Evolutionary conservation across 192 early-diverging fungal genomes (phyloP).

Genomic region (Anaeromyces robustus): DNA sequence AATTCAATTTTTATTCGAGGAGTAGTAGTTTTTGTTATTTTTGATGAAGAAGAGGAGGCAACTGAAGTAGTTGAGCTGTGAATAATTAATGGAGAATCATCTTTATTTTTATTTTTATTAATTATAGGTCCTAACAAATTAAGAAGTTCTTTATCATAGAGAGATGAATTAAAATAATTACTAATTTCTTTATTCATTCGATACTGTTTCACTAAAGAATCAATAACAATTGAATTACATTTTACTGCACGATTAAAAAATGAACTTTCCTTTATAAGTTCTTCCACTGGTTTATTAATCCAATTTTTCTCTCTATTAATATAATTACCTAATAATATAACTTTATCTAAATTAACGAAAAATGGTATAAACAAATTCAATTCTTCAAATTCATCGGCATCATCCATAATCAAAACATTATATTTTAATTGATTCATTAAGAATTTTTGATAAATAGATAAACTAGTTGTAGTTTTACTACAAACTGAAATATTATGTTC

Average conservation of each 20-base stretch:
- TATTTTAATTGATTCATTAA: not conserved
- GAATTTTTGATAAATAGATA: not conserved
- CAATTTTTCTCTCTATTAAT: not conserved
- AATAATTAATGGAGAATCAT: too few species aligned
- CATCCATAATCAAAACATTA: not conserved
- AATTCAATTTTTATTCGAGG: too few species aligned
- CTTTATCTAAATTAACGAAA: not conserved
- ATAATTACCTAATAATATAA: not conserved
- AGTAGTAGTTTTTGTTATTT: too few species aligned
- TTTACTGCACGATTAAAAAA: not conserved
- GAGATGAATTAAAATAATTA: not conserved
- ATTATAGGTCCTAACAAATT: not conserved
- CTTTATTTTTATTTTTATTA: too few species aligned
- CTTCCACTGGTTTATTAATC: not conserved
- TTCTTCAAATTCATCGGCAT: not conserved
- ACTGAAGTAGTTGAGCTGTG: too few species aligned
- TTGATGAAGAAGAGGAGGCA: too few species aligned
- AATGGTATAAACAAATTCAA: not conserved
- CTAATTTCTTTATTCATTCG: not conserved
- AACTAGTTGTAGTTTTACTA: not conserved
- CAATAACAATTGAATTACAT: not conserved
- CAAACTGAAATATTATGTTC: not conserved
- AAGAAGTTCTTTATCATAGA: not conserved
- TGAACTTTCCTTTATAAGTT: not conserved
- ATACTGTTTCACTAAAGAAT: not conserved